Base-by-base conservation (phyloP, 768 basidiomycete genomes). In the Kwoniella sp. region DNA sequence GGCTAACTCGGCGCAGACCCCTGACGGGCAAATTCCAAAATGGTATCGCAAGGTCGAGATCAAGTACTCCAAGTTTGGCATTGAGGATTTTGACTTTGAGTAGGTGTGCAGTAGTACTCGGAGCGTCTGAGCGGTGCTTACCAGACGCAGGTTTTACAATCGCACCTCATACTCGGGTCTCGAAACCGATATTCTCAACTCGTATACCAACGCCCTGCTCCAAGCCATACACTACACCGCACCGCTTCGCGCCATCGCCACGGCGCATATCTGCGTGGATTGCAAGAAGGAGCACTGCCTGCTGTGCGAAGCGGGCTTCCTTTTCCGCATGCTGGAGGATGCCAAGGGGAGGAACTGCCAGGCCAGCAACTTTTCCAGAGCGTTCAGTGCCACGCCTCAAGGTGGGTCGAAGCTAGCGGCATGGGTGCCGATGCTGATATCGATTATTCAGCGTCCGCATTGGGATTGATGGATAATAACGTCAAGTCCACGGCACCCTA, bases 21-120 rank as follows among this genome's bases (percentile, higher is more conserved):
- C 43, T 10, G 49, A 51, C 10, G 67, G 65, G 0, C 47, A 62
- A 10, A 81, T 90, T 41, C 89, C 92, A 0, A 81, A 80, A 49
- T 80, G 84, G 55, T 99, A 95, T 72, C 84, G 87, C 52, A 86
- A 85, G 64, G 91, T 95, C 14, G 92, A 96, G 75, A 99, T 99
- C 65, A 89, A 92, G 73, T 99, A 99, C 71, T 92, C 89, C 32
- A 93, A 92, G 67, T 99, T 99, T 65, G 93, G 93, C 3, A 89
- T 98, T 15, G 93, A 96, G 70, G 93, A 99, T 74, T 99, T 99
- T 66, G 95, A 99, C 74, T 99, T 99, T 66, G 93, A 81, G 91
- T 89, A 70, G 50, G 80, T 71, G 3, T 20, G 12, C 46, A 7
- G 7, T 47, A 23, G 2, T 47, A 15, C 28, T 45, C 17, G 12